Percentiles rank a stretch among this genome's conserved stretches.
Evolutionary conservation across 192 early-diverging fungal genomes (phyloP).

Genomic region (Podila clonocystis): DNA sequence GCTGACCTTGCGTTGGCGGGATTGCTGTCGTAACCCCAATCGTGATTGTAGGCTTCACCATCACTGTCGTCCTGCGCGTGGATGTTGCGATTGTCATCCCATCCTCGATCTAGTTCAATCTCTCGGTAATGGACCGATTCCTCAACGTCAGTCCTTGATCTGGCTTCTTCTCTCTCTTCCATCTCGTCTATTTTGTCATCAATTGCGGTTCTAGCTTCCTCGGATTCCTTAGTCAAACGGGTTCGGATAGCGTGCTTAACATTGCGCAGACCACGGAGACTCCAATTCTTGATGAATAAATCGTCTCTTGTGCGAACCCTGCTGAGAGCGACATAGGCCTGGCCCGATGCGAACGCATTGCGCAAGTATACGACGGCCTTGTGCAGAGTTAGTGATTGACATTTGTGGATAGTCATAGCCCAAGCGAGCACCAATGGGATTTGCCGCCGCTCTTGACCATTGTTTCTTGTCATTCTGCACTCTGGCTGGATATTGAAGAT

Average conservation of each 20-base stretch:
- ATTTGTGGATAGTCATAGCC: slow-evolving; percentile 15
- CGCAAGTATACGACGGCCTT: not conserved
- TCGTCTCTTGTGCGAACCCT: slow-evolving; percentile 7
- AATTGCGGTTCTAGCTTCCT: slow-evolving; percentile 10
- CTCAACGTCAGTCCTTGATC: no score
- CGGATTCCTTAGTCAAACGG: slow-evolving; percentile 10
- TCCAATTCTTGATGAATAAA: slow-evolving; percentile 4
- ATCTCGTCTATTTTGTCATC: slow-evolving; percentile 12
- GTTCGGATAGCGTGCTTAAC: slow-evolving; percentile 4
- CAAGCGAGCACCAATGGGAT: slow-evolving; percentile 20
- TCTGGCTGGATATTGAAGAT: slow-evolving; percentile 9
- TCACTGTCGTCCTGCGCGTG: no score
- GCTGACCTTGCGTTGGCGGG: no score
- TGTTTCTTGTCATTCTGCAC: not conserved
- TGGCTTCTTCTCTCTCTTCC: not conserved
- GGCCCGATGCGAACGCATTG: slow-evolving; percentile 4
- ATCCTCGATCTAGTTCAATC: no score
- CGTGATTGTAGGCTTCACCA: no score
- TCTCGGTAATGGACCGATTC: no score
- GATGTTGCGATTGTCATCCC: no score
- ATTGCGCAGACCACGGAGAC: not conserved
- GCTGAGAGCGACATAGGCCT: slow-evolving; percentile 21
- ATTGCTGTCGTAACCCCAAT: no score
- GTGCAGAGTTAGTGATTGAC: slow-evolving; percentile 5
- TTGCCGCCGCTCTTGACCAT: slow-evolving; percentile 17